phyloP scores from a whole-genome alignment of 1,284 basidiomycete genomes.

The Thecaphora thlaspeos region DNA sequence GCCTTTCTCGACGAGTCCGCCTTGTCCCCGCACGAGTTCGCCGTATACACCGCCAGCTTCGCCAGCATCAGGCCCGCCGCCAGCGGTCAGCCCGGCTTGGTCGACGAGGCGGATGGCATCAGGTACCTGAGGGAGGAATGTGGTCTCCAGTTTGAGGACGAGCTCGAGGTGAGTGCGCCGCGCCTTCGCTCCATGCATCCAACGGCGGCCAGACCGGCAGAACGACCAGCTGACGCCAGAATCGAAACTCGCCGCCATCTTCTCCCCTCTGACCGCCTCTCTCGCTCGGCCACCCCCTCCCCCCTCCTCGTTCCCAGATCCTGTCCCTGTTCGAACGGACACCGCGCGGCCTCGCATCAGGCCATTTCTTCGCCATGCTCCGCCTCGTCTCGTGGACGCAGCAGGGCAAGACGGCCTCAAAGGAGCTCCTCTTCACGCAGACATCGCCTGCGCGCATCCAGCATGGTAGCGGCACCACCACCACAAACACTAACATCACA shows the following conservation, averaged over 20 bases:
- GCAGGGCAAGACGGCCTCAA: slow-evolving; percentile 34
- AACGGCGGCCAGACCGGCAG: too few relatives aligned
- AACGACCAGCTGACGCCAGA: too few relatives aligned
- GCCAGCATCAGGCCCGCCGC: slow-evolving; percentile 45
- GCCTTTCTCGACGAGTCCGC: slow-evolving; percentile 49
- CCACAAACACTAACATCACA: too few relatives aligned
- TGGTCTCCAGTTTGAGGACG: slow-evolving; percentile 47
- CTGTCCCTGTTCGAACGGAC: slow-evolving; percentile 55
- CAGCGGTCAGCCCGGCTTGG: slow-evolving; percentile 42
- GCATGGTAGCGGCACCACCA: too few relatives aligned
- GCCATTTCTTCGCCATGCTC: slow-evolving; percentile 55
- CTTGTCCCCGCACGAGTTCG: slow-evolving; percentile 54
- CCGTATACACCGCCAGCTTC: slow-evolving; percentile 44
- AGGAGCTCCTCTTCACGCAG: slow-evolving; percentile 52
- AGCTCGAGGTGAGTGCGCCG: slow-evolving; percentile 37
- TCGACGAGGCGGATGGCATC: slow-evolving; percentile 54
- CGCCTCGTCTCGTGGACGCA: slow-evolving; percentile 55
- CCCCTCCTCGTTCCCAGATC: slow-evolving; percentile 23
- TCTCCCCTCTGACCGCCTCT: too few relatives aligned
- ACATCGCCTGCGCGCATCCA: slow-evolving; percentile 36
- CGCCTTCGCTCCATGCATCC: too few relatives aligned
- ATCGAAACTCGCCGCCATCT: too few relatives aligned
- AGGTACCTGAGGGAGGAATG: slow-evolving; percentile 51
- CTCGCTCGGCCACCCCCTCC: not conserved
- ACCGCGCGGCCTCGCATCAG: slow-evolving; percentile 45